Evolutionary conservation across 345 rosid genomes (phyloP).

Genomic region (Cardiospermum halicacabum): DNA sequence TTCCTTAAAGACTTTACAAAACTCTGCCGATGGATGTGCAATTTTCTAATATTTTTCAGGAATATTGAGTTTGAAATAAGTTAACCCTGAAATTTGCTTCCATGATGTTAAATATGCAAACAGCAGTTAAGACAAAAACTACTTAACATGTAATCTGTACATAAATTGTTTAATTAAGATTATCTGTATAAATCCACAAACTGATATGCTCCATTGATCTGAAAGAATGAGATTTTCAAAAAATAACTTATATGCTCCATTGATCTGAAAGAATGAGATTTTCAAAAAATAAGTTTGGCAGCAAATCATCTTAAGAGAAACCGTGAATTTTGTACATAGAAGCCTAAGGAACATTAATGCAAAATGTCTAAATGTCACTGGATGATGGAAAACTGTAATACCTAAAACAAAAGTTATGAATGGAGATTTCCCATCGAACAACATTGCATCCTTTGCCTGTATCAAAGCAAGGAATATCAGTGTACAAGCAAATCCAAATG

Average conservation of each 20-base stretch:
- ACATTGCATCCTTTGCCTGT: constrained; percentile 39
- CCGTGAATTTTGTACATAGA: neutral
- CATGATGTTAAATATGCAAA: constrained; percentile 3
- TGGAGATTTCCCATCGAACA: constrained; percentile 39
- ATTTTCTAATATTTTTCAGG: neutral
- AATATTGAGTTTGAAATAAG: neutral
- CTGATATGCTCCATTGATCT: neutral
- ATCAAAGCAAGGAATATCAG: constrained; percentile 15
- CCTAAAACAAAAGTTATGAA: constrained; percentile 86
- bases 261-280: constrained; percentile 5
- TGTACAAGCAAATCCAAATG: neutral
- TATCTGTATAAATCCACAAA: too few relatives aligned
- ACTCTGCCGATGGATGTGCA: neutral
- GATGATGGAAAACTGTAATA: constrained; percentile 18
- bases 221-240: constrained; percentile 4
- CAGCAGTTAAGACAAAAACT: neutral
- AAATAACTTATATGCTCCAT: neutral
- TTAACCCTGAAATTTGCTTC: neutral
- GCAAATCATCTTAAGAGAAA: neutral
- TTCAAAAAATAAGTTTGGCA: neutral
- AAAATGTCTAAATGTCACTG: neutral
- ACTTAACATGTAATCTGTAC: neutral
- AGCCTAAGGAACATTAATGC: neutral
- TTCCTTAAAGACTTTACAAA: too few relatives aligned
- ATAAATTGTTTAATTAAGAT: too few relatives aligned